phyloP scores from a whole-genome alignment of 805 yeast species.

The Saccharomycopsis sp. region DNA sequence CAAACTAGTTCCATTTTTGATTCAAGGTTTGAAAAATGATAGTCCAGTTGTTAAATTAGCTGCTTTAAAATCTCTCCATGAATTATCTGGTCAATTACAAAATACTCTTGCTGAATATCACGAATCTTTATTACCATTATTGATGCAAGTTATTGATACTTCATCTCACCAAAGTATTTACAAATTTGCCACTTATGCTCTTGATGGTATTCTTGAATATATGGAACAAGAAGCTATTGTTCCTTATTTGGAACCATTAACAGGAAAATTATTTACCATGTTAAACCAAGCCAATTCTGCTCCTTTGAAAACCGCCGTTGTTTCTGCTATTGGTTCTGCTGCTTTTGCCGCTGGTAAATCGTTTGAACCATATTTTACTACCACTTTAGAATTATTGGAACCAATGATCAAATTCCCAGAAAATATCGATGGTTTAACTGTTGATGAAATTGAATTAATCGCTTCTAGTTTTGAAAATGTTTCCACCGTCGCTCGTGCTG shows the following conservation, averaged over 20 bases:
- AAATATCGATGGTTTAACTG: conserved; percentile 65
- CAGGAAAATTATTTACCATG: conserved; percentile 82
- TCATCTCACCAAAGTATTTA: conserved; percentile 77
- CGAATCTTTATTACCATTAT: conserved; percentile 70
- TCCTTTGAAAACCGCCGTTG: conserved; percentile 62
- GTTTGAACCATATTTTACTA: conserved; percentile 76
- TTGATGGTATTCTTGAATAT: conserved; percentile 87
- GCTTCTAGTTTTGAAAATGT: conserved; percentile 90
- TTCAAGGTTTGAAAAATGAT: conserved; percentile 67
- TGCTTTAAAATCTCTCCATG: conserved; percentile 72
- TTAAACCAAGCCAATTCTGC: conserved; percentile 68
- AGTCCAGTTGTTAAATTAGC: conserved; percentile 73
- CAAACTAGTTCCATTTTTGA: conserved; percentile 60
- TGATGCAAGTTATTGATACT: conserved; percentile 77
- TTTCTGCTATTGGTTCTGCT: conserved; percentile 93
- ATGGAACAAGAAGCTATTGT: conserved; percentile 81
- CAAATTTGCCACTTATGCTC: conserved; percentile 82
- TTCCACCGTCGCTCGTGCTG: conserved; percentile 93
- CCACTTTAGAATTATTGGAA: conserved; percentile 71
- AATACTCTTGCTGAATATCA: conserved; percentile 79
- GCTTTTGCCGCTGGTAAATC: conserved; percentile 91
- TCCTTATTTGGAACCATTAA: conserved; percentile 74
- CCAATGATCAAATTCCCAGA: conserved; percentile 67
- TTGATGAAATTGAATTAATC: conserved; percentile 83
- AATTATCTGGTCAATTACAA: conserved; percentile 74